These are phyloP conservation scores for Nemania sp. DNA, from an alignment of 2,329 filamentous ascomycete species.

Conservation along the genomic window DNA sequence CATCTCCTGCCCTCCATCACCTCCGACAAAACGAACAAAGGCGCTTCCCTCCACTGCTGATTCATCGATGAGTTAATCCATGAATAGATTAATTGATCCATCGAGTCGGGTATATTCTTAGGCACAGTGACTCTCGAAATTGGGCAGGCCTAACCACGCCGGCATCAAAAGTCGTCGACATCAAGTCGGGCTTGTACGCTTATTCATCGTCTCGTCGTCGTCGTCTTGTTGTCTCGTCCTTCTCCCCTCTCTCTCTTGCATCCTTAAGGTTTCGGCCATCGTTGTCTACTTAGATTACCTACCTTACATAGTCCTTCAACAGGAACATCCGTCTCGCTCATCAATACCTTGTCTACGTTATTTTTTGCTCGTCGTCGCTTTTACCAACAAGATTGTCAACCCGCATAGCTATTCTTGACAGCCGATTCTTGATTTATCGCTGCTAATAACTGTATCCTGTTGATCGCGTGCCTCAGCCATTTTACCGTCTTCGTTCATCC, in stretches of 20 bases:
- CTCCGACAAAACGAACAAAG: constrained; percentile 10
- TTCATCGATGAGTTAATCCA: background rate
- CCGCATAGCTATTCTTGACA: constrained; percentile 3
- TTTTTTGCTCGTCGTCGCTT: background rate
- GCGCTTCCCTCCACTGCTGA: constrained; percentile 6
- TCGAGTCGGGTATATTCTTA: constrained; percentile 18
- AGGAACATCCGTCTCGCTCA: constrained; percentile 9
- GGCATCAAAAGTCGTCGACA: constrained; percentile 2
- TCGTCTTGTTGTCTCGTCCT: background rate
- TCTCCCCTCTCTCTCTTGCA: constrained; percentile 12
- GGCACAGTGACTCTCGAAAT: background rate
- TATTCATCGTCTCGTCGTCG: constrained; percentile 2
- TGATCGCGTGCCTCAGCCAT: constrained; percentile 13
- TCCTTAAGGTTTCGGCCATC: constrained; percentile 26
- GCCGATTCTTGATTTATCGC: background rate
- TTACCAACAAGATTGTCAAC: constrained; percentile 1
- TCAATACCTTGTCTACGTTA: background rate
- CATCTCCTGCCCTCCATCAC: background rate
- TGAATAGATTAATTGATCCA: constrained; percentile 14
- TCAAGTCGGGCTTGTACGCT: background rate
- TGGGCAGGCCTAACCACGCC: constrained; percentile 9
- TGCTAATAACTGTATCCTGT: background rate
- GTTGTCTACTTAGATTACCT: too few relatives aligned
- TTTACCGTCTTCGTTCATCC: background rate
- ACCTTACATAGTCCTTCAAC: background rate